These are phyloP conservation scores for Lactarius quietus DNA, from an alignment of 768 basidiomycete genomes.

Conservation along the genomic window DNA sequence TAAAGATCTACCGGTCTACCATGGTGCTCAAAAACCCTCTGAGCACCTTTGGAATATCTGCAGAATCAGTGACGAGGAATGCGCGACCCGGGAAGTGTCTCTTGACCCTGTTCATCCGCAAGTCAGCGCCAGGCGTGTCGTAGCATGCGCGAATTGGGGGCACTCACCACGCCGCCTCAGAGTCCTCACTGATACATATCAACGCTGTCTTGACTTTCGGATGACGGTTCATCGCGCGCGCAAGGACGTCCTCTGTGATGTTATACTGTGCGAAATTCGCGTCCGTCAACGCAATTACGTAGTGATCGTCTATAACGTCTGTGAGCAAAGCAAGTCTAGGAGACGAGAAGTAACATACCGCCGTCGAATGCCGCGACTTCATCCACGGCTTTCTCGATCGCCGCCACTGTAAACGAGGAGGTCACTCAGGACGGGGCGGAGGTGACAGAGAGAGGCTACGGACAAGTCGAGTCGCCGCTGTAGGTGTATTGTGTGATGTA, in stretches of 20 bases:
- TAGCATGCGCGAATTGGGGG: not conserved
- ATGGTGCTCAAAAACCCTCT: slow-evolving; percentile 50
- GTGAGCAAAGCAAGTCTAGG: not conserved
- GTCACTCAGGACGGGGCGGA: not conserved
- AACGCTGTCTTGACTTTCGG: slow-evolving; percentile 65
- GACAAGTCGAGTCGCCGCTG: slow-evolving; percentile 63
- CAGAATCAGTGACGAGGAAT: slow-evolving; percentile 56
- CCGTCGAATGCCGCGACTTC: slow-evolving; percentile 62
- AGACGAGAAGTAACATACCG: slow-evolving; percentile 37
- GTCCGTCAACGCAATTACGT: slow-evolving; percentile 68
- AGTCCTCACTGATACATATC: slow-evolving; percentile 67
- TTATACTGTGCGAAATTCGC: slow-evolving; percentile 64
- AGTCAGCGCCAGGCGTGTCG: not conserved
- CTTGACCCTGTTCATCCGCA: slow-evolving; percentile 45
- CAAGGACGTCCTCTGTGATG: slow-evolving; percentile 57
- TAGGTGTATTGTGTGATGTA: slow-evolving; percentile 67
- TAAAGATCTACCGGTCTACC: slow-evolving; percentile 26
- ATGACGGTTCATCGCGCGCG: slow-evolving; percentile 52
- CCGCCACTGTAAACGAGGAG: slow-evolving; percentile 45
- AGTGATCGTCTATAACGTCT: slow-evolving; percentile 59
- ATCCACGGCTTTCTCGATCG: slow-evolving; percentile 56
- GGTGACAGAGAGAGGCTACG: slow-evolving; percentile 11
- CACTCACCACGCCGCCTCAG: slow-evolving; percentile 56
- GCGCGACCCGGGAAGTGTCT: slow-evolving; percentile 57
- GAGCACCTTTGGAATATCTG: slow-evolving; percentile 61